Percentiles rank a stretch among this genome's conserved stretches.
These are phyloP conservation scores for Collybiopsis luxurians DNA, from an alignment of 768 basidiomycete genomes.

Conservation along the genomic window DNA sequence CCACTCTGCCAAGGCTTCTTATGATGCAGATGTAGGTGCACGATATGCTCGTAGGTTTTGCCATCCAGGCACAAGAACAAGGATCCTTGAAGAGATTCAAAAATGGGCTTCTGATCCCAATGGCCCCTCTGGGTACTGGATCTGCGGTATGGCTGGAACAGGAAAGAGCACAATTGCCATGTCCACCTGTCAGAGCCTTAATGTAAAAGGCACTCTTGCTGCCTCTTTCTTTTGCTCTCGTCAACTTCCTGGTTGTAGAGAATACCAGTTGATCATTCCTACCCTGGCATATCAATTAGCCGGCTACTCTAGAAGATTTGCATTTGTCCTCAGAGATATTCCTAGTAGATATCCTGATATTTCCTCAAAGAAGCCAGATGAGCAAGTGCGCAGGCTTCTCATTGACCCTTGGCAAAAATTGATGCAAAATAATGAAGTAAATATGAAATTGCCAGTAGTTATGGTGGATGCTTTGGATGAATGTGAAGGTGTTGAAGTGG, in stretches of 20 bases:
- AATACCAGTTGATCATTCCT: neutral
- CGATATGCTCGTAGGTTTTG: neutral
- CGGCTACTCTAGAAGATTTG: neutral
- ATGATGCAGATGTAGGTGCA: neutral
- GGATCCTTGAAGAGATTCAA: neutral
- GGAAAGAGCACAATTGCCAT: slow-evolving; percentile 3
- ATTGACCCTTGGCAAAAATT: neutral
- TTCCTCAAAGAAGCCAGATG: neutral
- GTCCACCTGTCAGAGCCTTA: neutral
- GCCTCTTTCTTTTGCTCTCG: slow-evolving; percentile 9
- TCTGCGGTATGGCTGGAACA: slow-evolving; percentile 2
- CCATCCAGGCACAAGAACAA: neutral
- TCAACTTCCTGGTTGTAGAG: neutral
- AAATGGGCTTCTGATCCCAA: neutral
- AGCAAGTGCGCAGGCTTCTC: neutral
- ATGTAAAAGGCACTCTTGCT: neutral
- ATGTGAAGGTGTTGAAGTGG: neutral
- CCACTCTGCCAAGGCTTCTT: neutral
- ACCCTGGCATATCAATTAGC: slow-evolving; percentile 7
- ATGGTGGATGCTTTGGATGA: slow-evolving; percentile 7
- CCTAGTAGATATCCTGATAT: neutral
- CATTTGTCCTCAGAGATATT: neutral
- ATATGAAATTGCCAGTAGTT: neutral
- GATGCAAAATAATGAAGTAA: neutral
- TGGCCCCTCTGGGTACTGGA: neutral